These are phyloP conservation scores for Spathaspora arborariae DNA, from an alignment of 805 yeast species.

Conservation along the genomic window DNA sequence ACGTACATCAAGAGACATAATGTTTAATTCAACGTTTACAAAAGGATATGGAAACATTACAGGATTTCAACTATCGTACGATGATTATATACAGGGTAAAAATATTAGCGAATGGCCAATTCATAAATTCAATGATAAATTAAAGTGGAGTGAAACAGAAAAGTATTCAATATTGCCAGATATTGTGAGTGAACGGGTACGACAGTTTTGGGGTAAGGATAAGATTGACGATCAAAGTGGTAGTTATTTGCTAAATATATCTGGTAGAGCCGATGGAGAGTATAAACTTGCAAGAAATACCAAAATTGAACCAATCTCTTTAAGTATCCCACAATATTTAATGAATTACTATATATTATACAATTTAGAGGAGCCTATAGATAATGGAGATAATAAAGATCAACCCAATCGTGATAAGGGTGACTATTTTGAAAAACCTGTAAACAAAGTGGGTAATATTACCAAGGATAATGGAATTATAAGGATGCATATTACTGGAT, in stretches of 20 bases:
- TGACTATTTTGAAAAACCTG: constrained; percentile 4
- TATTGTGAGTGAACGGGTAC: constrained; percentile 45
- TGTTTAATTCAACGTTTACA: constrained; percentile 41
- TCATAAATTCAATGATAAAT: constrained; percentile 40
- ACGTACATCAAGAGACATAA: constrained; percentile 11
- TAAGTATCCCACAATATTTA: constrained; percentile 28
- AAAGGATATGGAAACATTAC: constrained; percentile 68
- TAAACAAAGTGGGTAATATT: constrained; percentile 24
- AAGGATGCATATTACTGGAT: constrained; percentile 17
- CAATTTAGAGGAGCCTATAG: constrained; percentile 3
- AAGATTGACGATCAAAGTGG: constrained; percentile 9
- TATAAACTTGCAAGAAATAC: constrained; percentile 14
- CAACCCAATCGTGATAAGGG: constrained; percentile 22
- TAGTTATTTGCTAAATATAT: constrained; percentile 32
- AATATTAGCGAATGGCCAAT: constrained; percentile 57
- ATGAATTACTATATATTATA: constrained; percentile 24
- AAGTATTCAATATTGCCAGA: constrained; percentile 59
- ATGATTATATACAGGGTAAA: constrained; percentile 47
- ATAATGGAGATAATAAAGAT: constrained; percentile 11
- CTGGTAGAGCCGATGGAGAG: constrained; percentile 33
- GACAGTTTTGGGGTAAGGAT: constrained; percentile 48
- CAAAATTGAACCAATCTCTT: constrained; percentile 12
- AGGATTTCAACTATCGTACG: constrained; percentile 65
- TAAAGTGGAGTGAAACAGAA: constrained; percentile 45
- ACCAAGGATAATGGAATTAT: constrained; percentile 25